Conservation (phyloP, 768 basidiomycete genomes). For the Tubosaeta sp. region DNA sequence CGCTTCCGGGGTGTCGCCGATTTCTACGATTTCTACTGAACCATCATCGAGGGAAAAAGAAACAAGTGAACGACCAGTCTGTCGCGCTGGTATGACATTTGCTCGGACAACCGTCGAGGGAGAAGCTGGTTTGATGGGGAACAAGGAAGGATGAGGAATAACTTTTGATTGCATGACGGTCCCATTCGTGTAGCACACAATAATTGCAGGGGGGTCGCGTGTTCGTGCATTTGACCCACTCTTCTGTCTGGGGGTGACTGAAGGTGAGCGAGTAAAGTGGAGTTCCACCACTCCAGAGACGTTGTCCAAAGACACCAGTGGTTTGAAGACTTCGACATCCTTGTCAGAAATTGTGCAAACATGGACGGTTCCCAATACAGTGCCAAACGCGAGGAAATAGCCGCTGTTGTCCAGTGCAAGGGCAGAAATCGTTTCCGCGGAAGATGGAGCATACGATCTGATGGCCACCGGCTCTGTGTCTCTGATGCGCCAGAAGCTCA, state of each 20-base stretch:
- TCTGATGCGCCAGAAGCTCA: constrained; percentile 62
- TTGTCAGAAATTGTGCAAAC: constrained; percentile 54
- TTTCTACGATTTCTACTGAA: constrained; percentile 56
- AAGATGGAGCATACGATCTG: constrained; percentile 41
- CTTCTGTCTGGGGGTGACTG: constrained; percentile 14
- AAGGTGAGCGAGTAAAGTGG: constrained; percentile 35
- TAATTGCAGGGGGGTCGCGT: constrained; percentile 25
- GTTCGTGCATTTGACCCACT: constrained; percentile 10
- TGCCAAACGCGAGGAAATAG: constrained; percentile 66
- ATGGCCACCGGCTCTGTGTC: constrained; percentile 40
- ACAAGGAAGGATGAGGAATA: constrained; percentile 22
- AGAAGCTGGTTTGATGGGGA: constrained; percentile 43
- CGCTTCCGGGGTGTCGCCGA: constrained; percentile 39
- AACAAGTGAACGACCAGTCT: constrained; percentile 45
- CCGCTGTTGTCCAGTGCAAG: constrained; percentile 62
- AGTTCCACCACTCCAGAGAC: constrained; percentile 52
- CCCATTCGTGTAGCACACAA: constrained; percentile 60
- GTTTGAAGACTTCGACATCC: constrained; percentile 34
- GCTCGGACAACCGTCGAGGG: constrained; percentile 42
- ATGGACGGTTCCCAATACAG: constrained; percentile 58
- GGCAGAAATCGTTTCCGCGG: constrained; percentile 50
- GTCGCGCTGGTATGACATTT: constrained; percentile 45
- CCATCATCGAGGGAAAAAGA: constrained; percentile 67
- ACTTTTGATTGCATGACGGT: constrained; percentile 48
- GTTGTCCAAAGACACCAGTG: constrained; percentile 39